Evolutionary conservation across 768 basidiomycete species (phyloP), one percentile per base, ranked within the genome.

Genomic region (Boletus eberwhitei): DNA sequence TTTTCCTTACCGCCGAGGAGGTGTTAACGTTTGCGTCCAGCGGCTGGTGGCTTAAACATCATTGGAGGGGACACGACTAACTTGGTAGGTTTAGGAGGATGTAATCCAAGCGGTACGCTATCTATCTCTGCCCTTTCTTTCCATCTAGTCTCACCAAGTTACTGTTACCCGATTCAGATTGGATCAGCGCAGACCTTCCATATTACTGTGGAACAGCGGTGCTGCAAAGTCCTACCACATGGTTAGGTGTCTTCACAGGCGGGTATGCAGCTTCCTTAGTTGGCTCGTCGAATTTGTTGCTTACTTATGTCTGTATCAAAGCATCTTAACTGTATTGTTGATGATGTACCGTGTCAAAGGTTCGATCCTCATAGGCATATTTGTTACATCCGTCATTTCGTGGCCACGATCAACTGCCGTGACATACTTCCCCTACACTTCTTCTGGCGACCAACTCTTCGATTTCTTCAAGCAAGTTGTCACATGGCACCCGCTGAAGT

Each of bases 321-420:
- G 87, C 5, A 78, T 94, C 58, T 66, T 93, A 49, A 93, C 91
- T 3, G 76, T 88, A 4, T 73, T 92, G 49, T 70, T 94, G 54
- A 87, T 94, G 85, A 77, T 93, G 61, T 94, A 90, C 72, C 87
- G 89, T 49, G 76, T 94, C 64, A 87, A 86, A 55, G 92, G 90
- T 32, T 87, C 89, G 11, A 88, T 90, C 68, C 83, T 88, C 44
- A 84, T 86, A 54, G 91, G 91, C 43, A 92, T 94, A 63, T 78
- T 92, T 75, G 71, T 93, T 55, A 87, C 86, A n/a, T 84, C 90
- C 22, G 79, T 93, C 70, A 83, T 92, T 62, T 92, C 88, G 0
- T 94, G 92, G 92, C 90, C 90, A 0, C 84, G 92, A n/a, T 78
- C 82, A 0, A 91, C 91, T 0, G 34, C 82, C 8, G 85, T 94